Conservation (phyloP, 1,284 basidiomycete species). For the Veloporphyrellus conicus region DNA sequence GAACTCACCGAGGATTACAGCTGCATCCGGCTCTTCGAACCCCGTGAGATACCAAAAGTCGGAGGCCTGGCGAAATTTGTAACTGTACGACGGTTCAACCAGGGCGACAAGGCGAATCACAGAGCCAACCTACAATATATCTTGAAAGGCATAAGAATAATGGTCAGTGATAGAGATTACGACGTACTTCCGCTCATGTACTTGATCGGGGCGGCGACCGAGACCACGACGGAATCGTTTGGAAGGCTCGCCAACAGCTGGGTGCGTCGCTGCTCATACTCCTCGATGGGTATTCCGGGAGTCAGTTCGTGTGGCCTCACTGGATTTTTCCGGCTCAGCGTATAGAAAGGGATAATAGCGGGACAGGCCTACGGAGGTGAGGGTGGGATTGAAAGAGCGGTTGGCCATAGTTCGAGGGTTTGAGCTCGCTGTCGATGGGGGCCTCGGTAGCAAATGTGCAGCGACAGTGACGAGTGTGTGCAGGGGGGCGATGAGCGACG, state of each 20-base stretch:
- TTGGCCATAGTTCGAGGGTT: conserved; percentile 73
- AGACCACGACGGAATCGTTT: conserved; percentile 74
- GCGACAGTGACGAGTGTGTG: conserved; percentile 4
- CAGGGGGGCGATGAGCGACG: not conserved
- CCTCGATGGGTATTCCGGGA: conserved; percentile 75
- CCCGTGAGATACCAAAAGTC: conserved; percentile 95
- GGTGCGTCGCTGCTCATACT: conserved; percentile 79
- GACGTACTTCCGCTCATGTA: conserved; percentile 83
- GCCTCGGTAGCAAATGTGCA: conserved; percentile 39
- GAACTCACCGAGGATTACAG: conserved; percentile 70
- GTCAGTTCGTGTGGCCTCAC: conserved; percentile 71
- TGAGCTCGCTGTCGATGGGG: conserved; percentile 32
- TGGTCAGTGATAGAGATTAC: conserved; percentile 3
- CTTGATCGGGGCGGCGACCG: conserved; percentile 77
- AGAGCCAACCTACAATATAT: conserved; percentile 46
- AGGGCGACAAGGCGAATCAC: not conserved
- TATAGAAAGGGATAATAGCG: not conserved
- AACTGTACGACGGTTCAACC: conserved; percentile 49
- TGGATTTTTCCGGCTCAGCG: conserved; percentile 16
- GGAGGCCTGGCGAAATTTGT: conserved; percentile 91
- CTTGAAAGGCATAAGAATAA: conserved; percentile 19
- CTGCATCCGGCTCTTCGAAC: conserved; percentile 90
- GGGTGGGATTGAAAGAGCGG: conserved; percentile 75
- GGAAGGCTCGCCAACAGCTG: conserved; percentile 77
- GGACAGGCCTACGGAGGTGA: conserved; percentile 56